Conservation (phyloP, 1,139 yeast species). For the Taphrina pruni region DNA sequence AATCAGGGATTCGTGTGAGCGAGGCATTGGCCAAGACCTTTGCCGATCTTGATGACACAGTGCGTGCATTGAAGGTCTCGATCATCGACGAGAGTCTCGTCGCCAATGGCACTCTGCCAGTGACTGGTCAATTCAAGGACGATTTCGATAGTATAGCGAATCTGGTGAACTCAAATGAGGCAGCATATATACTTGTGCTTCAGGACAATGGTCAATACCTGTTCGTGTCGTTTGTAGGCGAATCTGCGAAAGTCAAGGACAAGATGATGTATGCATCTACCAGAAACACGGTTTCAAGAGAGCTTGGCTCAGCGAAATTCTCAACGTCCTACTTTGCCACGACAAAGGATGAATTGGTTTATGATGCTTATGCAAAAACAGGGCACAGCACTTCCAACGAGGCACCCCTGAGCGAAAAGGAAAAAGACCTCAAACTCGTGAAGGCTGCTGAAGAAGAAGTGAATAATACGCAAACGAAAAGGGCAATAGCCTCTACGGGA, state of each 20-base stretch:
- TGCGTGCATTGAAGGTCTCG: constrained; percentile 32
- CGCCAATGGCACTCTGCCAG: constrained; percentile 47
- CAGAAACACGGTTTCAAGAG: constrained; percentile 72
- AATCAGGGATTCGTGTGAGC: constrained; percentile 29
- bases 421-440: constrained; percentile 59
- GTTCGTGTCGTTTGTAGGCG: constrained; percentile 87
- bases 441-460: constrained; percentile 51
- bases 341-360: constrained; percentile 64
- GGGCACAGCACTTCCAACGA: constrained; percentile 53
- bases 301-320: constrained; percentile 71
- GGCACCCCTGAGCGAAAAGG: constrained; percentile 67
- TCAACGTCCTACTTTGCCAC: constrained; percentile 64
- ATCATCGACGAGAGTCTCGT: constrained; percentile 47
- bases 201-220: constrained; percentile 55
- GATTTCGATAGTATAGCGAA: constrained; percentile 55
- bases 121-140: constrained; percentile 47
- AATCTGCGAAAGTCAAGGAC: constrained; percentile 75
- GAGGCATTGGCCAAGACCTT: constrained; percentile 17
- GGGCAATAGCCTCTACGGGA: constrained; percentile 44
- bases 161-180: constrained; percentile 58
- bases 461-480: constrained; percentile 43
- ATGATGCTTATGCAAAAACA: constrained; percentile 56
- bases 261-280: constrained; percentile 96
- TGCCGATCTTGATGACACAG: neutral
- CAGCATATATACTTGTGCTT: constrained; percentile 66